Percentiles rank a stretch among this genome's conserved stretches.
Evolutionary conservation across 495 filamentous ascomycete species (phyloP).

Genomic region (Lasiosphaeria miniovina): DNA sequence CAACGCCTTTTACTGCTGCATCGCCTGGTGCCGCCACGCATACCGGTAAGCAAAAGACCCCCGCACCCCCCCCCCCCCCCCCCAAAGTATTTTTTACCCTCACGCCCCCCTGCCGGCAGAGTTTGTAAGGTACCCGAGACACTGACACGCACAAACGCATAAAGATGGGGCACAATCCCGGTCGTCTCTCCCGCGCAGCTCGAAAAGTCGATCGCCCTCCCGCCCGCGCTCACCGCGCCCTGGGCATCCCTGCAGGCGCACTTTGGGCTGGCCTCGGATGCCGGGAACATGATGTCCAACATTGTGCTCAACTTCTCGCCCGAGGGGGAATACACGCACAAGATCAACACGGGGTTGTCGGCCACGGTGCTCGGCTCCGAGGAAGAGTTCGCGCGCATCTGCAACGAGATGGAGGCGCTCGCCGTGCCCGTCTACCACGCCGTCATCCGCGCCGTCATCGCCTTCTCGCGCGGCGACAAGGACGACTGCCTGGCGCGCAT

Average conservation of each 20-base stretch:
- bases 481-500: conserved; percentile 24
- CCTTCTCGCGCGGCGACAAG: conserved; percentile 23
- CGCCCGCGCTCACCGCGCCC: conserved; percentile 32
- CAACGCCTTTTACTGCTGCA: conserved; percentile 41
- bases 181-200: conserved; percentile 40
- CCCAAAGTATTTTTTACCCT: neutral
- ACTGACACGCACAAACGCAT: neutral
- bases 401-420: conserved; percentile 30
- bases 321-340: conserved; percentile 25
- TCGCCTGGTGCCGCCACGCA: conserved; percentile 36
- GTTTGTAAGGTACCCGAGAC: neutral
- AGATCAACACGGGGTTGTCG: conserved; percentile 36
- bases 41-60: conserved; percentile 25
- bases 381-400: conserved; percentile 33
- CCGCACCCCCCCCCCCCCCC: neutral
- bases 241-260: conserved; percentile 37
- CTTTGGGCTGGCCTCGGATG: conserved; percentile 35
- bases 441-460: conserved; percentile 28
- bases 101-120: no score
- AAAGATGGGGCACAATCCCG: conserved; percentile 45
- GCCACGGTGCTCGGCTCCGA: conserved; percentile 28
- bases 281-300: conserved; percentile 39
- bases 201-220: conserved; percentile 37
- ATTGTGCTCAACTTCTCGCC: conserved; percentile 34
- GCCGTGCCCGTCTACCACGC: conserved; percentile 37